Evolutionary conservation across 805 yeast species (phyloP).

Genomic region (Dipodascopsis uninucleata): DNA sequence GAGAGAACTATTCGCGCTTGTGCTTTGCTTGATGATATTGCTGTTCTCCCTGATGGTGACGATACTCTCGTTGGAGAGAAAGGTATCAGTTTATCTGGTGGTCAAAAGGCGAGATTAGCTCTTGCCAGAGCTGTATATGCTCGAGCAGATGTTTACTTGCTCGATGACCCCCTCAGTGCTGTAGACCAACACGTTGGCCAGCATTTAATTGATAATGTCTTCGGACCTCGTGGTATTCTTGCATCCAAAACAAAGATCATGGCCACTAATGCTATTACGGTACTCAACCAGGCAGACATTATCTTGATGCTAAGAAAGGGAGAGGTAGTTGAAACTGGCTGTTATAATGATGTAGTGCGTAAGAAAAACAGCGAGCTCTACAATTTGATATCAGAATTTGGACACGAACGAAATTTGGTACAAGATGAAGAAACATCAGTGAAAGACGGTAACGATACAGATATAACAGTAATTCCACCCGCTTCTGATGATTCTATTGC

Average conservation of each 20-base stretch:
- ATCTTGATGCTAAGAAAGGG: slow-evolving; percentile 62
- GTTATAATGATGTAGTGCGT: slow-evolving; percentile 30
- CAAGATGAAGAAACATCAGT: slow-evolving; percentile 3
- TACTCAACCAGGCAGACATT: slow-evolving; percentile 67
- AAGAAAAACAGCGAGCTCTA: slow-evolving; percentile 13
- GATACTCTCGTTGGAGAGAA: slow-evolving; percentile 92
- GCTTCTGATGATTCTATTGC: slow-evolving; percentile 2
- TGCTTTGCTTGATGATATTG: slow-evolving; percentile 75
- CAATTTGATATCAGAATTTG: slow-evolving; percentile 26
- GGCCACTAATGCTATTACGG: slow-evolving; percentile 84
- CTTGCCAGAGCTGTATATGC: slow-evolving; percentile 94
- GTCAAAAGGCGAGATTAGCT: slow-evolving; percentile 93
- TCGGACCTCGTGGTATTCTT: slow-evolving; percentile 76
- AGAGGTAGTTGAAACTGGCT: slow-evolving; percentile 37
- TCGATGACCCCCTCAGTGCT: slow-evolving; percentile 92
- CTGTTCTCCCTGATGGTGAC: slow-evolving; percentile 81
- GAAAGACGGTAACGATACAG: slow-evolving; percentile 2
- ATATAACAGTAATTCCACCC: slow-evolving; percentile 1
- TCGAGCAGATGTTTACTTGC: slow-evolving; percentile 81
- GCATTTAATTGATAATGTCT: slow-evolving; percentile 74
- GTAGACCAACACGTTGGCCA: slow-evolving; percentile 96
- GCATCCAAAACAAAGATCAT: slow-evolving; percentile 68
- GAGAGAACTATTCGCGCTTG: slow-evolving; percentile 81
- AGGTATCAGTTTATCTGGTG: slow-evolving; percentile 93
- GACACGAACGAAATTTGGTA: slow-evolving; percentile 6